phyloP scores from a whole-genome alignment of 805 yeast genomes.

The Jamesozyma spencerorum region DNA sequence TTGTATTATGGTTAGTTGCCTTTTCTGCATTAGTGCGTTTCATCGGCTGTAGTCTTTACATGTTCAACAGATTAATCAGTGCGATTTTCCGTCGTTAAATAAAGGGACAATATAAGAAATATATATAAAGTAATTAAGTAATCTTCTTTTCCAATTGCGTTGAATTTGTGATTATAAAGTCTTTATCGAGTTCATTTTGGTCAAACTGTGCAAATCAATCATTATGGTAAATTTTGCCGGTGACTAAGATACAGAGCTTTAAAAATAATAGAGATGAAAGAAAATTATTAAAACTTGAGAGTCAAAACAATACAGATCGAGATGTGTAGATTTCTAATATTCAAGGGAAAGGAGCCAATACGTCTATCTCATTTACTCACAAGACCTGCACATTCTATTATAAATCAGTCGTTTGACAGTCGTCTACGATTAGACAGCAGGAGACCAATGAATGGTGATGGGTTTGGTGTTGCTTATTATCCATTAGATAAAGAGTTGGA shows the following conservation, averaged over 20 bases:
- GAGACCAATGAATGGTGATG: slow-evolving; percentile 95
- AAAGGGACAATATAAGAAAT: neutral
- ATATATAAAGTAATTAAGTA: too few species aligned
- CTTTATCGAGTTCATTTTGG: too few species aligned
- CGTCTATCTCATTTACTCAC: slow-evolving; percentile 79
- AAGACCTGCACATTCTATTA: slow-evolving; percentile 93
- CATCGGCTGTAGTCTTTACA: slow-evolving; percentile 58
- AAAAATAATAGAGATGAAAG: too few species aligned
- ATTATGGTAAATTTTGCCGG: too few species aligned
- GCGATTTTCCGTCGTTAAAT: slow-evolving; percentile 10
- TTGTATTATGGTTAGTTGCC: slow-evolving; percentile 89
- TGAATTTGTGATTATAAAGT: too few species aligned
- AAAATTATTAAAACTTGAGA: too few species aligned
- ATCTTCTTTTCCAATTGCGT: too few species aligned
- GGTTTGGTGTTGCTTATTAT: slow-evolving; percentile 95
- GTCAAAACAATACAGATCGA: too few species aligned
- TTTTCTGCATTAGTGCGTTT: slow-evolving; percentile 79
- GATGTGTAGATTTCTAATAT: slow-evolving; percentile 94
- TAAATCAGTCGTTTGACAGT: slow-evolving; percentile 90
- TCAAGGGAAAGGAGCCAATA: slow-evolving; percentile 84
- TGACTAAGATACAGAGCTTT: too few species aligned
- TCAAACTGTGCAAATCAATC: too few species aligned
- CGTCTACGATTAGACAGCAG: slow-evolving; percentile 77
- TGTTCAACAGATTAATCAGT: slow-evolving; percentile 32
- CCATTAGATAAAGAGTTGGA: slow-evolving; percentile 46